Conservation (phyloP, 83 land plant genomes). For the Picea abies region DNA sequence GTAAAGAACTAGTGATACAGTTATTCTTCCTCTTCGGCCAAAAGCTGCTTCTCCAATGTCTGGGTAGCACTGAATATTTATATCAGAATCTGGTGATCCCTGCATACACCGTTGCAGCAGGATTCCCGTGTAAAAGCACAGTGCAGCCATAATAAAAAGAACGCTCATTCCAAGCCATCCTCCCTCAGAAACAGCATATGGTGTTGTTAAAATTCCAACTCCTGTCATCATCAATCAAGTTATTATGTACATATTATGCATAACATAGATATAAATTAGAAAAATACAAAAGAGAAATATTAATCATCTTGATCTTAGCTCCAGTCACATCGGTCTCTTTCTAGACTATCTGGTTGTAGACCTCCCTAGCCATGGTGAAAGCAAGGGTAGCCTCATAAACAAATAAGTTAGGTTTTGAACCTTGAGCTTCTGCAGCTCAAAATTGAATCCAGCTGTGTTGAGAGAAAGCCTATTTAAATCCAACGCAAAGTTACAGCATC, state of each 20-base stretch:
- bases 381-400: too few relatives aligned
- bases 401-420: neutral
- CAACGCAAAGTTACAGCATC: too few relatives aligned
- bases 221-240: constrained; percentile 41
- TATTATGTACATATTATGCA: too few relatives aligned
- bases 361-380: too few relatives aligned
- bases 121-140: constrained; percentile 80
- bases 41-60: constrained; percentile 87
- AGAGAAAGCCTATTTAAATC: too few relatives aligned
- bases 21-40: constrained; percentile 64
- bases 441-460: too few relatives aligned
- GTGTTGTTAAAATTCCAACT: constrained; percentile 85
- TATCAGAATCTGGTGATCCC: neutral
- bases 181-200: constrained; percentile 81
- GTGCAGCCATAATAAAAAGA: constrained; percentile 49
- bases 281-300: neutral
- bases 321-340: neutral
- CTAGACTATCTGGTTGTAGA: too few relatives aligned
- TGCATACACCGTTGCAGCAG: constrained; percentile 73
- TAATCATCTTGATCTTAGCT: neutral
- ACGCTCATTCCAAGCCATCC: constrained; percentile 86
- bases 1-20: constrained; percentile 58
- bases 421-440: too few relatives aligned
- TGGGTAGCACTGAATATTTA: constrained; percentile 61
- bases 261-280: neutral